Conservation (phyloP, 345 rosid species). For the Gossypium australe region DNA sequence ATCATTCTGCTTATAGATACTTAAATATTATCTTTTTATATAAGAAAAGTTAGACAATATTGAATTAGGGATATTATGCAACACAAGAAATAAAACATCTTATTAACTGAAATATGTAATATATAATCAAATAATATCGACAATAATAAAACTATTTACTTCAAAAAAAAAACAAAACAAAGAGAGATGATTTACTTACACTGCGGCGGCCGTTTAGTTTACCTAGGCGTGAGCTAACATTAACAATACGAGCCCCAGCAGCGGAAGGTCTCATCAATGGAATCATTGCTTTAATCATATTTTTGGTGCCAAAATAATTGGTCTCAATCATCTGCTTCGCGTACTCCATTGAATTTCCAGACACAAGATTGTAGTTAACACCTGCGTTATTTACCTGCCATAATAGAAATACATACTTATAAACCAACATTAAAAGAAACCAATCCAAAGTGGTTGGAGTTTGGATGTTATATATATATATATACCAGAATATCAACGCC, state of each 20-base stretch:
- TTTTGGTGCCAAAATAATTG: constrained; percentile 83
- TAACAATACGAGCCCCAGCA: constrained; percentile 36
- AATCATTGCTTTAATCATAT: constrained; percentile 67
- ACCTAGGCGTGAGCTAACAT: constrained; percentile 68
- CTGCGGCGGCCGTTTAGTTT: constrained; percentile 76
- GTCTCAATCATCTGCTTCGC: constrained; percentile 59
- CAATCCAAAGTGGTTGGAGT: too few species aligned
- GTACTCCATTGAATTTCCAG: constrained; percentile 66
- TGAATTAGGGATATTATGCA: too few species aligned
- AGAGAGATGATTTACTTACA: constrained; percentile 36
- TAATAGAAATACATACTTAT: too few species aligned
- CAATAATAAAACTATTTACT: too few species aligned
- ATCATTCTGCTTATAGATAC: too few species aligned
- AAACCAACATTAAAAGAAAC: too few species aligned
- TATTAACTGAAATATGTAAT: too few species aligned
- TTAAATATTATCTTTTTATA: too few species aligned
- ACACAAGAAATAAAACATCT: too few species aligned
- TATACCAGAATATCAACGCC: constrained; percentile 69
- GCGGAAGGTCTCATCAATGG: constrained; percentile 74
- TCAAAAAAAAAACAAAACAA: too few species aligned
- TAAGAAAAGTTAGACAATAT: too few species aligned
- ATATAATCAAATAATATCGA: too few species aligned
- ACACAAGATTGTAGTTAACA: constrained; percentile 71
- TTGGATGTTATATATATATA: constrained; percentile 15
- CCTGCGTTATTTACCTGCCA: constrained; percentile 93